Percentiles rank a stretch among this genome's conserved stretches.
phyloP scores from a whole-genome alignment of 495 filamentous ascomycete genomes.

The Staphylotrichum longicolle region DNA sequence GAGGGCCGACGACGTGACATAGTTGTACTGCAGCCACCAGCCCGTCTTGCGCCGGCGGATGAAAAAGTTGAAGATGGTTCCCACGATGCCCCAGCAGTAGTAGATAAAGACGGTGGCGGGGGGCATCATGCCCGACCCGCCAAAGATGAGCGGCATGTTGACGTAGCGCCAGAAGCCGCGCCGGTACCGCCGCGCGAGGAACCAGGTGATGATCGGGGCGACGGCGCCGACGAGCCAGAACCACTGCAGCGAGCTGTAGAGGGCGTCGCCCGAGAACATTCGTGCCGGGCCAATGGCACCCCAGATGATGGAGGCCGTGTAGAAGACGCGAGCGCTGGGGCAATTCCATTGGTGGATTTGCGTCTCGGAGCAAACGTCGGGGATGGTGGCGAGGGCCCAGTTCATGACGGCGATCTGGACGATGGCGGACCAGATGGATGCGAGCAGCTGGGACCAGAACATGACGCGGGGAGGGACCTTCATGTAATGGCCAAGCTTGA shows the following conservation, averaged over 20 bases:
- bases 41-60: slow-evolving; percentile 60
- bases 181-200: slow-evolving; percentile 59
- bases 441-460: slow-evolving; percentile 64
- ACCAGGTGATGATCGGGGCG: slow-evolving; percentile 57
- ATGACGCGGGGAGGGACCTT: slow-evolving; percentile 64
- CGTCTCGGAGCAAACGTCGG: slow-evolving; percentile 56
- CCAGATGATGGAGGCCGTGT: slow-evolving; percentile 56
- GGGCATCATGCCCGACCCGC: slow-evolving; percentile 59
- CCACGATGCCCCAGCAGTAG: slow-evolving; percentile 66
- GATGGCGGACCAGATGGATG: slow-evolving; percentile 61
- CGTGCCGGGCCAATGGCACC: slow-evolving; percentile 52
- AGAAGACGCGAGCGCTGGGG: slow-evolving; percentile 63
- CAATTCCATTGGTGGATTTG: slow-evolving; percentile 61
- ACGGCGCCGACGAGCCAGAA: slow-evolving; percentile 67
- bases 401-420: slow-evolving; percentile 67
- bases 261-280: slow-evolving; percentile 59
- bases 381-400: slow-evolving; percentile 61
- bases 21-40: slow-evolving; percentile 81
- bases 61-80: slow-evolving; percentile 64
- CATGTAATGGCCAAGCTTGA: slow-evolving; percentile 68
- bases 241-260: slow-evolving; percentile 64
- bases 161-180: slow-evolving; percentile 56
- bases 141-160: slow-evolving; percentile 66
- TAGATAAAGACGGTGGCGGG: slow-evolving; percentile 66
- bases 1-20: slow-evolving; percentile 68